Evolutionary conservation across 148 eudicot species (phyloP), one percentile per base, ranked within the genome.

Genomic region (Cornus kousa): DNA sequence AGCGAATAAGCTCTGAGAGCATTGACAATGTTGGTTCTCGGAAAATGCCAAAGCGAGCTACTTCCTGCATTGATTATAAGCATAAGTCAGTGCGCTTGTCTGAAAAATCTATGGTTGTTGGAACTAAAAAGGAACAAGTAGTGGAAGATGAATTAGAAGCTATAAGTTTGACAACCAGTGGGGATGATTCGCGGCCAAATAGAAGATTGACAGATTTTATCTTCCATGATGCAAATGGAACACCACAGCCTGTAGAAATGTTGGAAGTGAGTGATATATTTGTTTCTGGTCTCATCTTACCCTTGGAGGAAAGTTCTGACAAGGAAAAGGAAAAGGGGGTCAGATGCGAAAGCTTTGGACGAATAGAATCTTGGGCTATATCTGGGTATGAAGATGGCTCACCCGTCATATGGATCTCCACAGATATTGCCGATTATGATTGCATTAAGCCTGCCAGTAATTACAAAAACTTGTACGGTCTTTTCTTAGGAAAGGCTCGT

Each of bases 11-110:
- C 4, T 75, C 70, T 19, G 70, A 65, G 70, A 75, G 37, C 59
- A 65, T 35, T 24, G 59, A 75, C 22, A 65, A 73, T 87, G 24
- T 19, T 62, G 66, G 66, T 20, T n/a, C 24, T 62, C 66, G 66
- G 11, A 62, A 62, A 62, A 62, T 62, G 66, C 66, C 24, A 19
- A 62, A 62, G 66, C 66, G 66, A 17, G 66, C 66, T n/a, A 19
- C 66, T 62, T 2, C 66, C 7, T 62, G 24, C 19, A 20, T 0
- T 19, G 66, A 62, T n/a, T 62, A 13, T n/a, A 62, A 62, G 9
- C 1, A 62, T 62, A 62, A 62, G 19, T 62, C 66, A 17, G 66
- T 62, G 4, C 66, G 66, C 7, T 62, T 62, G 23, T 62, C 22
- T 19, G 24, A 62, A n/a, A 62, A 20, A 62, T 62, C 66, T 62